A percentile compares a stretch with the other conserved stretches of the same genome.
These are phyloP conservation scores for Ustilago bromivora DNA, from an alignment of 1,284 basidiomycete species.

Conservation along the genomic window DNA sequence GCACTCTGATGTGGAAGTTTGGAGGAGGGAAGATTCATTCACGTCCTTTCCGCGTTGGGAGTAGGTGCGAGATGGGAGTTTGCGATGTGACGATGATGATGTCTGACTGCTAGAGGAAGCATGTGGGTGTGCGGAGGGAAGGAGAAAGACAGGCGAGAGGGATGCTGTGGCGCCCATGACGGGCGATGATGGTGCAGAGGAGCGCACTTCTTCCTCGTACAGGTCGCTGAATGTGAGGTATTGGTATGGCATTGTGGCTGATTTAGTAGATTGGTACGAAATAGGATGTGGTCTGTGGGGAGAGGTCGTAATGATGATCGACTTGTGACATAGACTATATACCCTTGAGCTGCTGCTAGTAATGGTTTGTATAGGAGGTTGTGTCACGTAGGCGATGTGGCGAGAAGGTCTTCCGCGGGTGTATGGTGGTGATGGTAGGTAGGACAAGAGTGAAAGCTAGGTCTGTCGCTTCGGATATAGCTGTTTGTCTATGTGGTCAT, in stretches of 20 bases:
- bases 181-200: constrained; percentile 44
- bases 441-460: not conserved
- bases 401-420: not conserved
- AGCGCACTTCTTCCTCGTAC: constrained; percentile 43
- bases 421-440: constrained; percentile 7
- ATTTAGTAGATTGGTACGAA: not conserved
- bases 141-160: constrained; percentile 39
- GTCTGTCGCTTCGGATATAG: constrained; percentile 1
- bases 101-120: constrained; percentile 7
- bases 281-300: not conserved
- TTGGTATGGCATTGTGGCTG: constrained; percentile 35
- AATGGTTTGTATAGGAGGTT: not conserved
- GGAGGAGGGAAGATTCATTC: constrained; percentile 18
- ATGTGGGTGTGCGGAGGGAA: constrained; percentile 18
- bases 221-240: constrained; percentile 55
- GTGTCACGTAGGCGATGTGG: constrained; percentile 1
- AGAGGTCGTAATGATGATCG: not conserved
- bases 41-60: constrained; percentile 16
- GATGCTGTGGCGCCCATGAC: constrained; percentile 28
- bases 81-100: constrained; percentile 4
- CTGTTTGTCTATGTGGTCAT: not conserved
- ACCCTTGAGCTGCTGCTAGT: not conserved
- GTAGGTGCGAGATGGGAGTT: constrained; percentile 1
- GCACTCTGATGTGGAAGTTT: constrained; percentile 33
- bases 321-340: not conserved